A percentile compares a stretch with the other conserved stretches of the same genome.
These are phyloP conservation scores for Chalaropsis ovoidea DNA, from an alignment of 2,329 filamentous ascomycete species.

Conservation along the genomic window DNA sequence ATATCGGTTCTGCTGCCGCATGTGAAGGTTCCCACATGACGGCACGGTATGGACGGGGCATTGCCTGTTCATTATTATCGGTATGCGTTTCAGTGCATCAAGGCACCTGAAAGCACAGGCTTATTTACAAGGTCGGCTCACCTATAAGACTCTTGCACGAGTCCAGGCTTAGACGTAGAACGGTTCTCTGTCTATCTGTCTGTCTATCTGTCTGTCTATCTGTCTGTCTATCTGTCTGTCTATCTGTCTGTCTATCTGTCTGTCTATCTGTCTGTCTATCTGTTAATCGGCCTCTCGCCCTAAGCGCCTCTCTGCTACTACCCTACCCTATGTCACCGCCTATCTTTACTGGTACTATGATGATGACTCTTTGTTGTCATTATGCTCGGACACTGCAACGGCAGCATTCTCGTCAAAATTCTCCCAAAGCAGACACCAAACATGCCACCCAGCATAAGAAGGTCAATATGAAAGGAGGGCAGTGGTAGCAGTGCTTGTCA, in stretches of 20 bases:
- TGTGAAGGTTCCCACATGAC: not conserved
- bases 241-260: not conserved
- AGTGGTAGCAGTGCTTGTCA: not conserved
- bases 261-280: not conserved
- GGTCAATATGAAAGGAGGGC: not conserved
- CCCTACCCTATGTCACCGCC: not conserved
- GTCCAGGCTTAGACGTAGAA: not conserved
- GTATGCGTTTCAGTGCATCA: not conserved
- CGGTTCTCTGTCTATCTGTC: not conserved
- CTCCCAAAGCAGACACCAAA: not conserved
- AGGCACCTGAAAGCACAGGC: not conserved
- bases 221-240: not conserved
- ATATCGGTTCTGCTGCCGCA: not conserved
- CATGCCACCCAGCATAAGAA: not conserved
- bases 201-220: not conserved
- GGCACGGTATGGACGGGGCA: not conserved
- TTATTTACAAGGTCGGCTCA: not conserved
- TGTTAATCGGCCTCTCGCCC: not conserved
- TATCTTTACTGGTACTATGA: not conserved
- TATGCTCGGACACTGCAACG: not conserved
- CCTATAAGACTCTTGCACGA: not conserved
- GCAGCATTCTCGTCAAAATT: slow-evolving; percentile 10
- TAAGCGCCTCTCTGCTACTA: not conserved
- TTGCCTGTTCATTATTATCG: not conserved
- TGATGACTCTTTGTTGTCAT: not conserved